Conservation (phyloP, 257 asterid species). For the Scutellaria minor region DNA sequence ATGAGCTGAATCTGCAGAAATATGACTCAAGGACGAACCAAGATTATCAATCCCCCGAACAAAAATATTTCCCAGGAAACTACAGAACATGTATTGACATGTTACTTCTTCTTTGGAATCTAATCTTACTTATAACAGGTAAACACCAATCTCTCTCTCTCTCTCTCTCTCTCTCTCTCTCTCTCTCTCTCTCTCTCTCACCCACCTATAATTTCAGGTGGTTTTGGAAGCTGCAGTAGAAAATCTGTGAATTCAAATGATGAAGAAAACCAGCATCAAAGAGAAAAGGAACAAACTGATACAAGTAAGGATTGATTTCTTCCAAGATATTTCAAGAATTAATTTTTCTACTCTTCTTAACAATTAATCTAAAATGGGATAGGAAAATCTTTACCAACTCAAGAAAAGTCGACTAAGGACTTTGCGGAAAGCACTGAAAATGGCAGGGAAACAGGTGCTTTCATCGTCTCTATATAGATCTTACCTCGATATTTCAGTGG, state of each 20-base stretch:
- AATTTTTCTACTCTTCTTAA: not conserved
- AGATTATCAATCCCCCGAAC: not conserved
- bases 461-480: not conserved
- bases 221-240: not conserved
- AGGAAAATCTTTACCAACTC: not conserved
- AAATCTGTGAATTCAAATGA: not conserved
- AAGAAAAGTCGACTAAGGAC: not conserved
- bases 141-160: not conserved
- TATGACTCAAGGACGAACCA: not conserved
- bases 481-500: not conserved
- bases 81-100: slow-evolving; percentile 45
- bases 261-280: slow-evolving; percentile 23
- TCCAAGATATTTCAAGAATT: not conserved
- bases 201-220: slow-evolving; percentile 28
- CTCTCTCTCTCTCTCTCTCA: not conserved
- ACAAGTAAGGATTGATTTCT: slow-evolving; percentile 21
- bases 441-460: slow-evolving; percentile 7
- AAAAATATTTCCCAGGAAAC: slow-evolving; percentile 40
- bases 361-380: not conserved
- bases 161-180: not conserved
- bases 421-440: not conserved
- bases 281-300: not conserved
- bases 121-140: slow-evolving; percentile 33
- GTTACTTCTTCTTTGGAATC: slow-evolving; percentile 36
- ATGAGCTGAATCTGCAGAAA: slow-evolving; percentile 23